Evolutionary conservation across 2,329 filamentous ascomycete species (phyloP), one percentile per base, ranked within the genome.

Genomic region (Blastomyces silverae): DNA sequence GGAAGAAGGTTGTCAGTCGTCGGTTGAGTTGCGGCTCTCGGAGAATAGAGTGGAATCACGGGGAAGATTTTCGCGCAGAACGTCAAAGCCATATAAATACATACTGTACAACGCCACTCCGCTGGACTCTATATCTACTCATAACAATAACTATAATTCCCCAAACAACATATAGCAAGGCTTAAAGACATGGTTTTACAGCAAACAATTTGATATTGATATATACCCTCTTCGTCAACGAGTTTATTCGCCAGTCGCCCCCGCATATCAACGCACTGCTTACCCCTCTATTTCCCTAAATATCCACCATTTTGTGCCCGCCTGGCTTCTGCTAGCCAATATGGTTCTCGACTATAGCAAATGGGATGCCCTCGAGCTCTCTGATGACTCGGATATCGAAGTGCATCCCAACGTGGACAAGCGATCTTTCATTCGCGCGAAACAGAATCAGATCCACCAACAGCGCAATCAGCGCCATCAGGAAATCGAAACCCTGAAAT

Each of bases 331-430:
- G 37, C 22, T 28, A 7, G n/a, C 44, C 69, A 71, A 61, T 22
- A 83, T 83, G 81, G 80, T 82, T n/a, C 81, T 89, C 67, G 84
- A 89, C 72, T 89, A 84, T 73, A 83, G 82, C 73, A 84, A 84
- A 75, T 84, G 82, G 82, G 82, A 97, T 76, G 88, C 89, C 66
- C 85, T 99, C 74, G 94, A 99, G 86, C 87, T 99, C 75, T 96
- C 91, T 73, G 94, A 99, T 79, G 94, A 99, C 79, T 97, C 92
- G 62, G 94, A 99, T 74, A 88, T 99, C 72, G 94, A 99, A 80
- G 94, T 97, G 62, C 94, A 99, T 78, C 94, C 94, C 66, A 99
- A 99, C 76, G 94, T 99, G 76, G 94, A 99, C 81, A 99, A 99
- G 79, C 87, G 89, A 62, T 97, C 93, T 67, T 99, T 99, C 79